Conservation (phyloP, 768 basidiomycete species). For the Collybiopsis confluens region DNA sequence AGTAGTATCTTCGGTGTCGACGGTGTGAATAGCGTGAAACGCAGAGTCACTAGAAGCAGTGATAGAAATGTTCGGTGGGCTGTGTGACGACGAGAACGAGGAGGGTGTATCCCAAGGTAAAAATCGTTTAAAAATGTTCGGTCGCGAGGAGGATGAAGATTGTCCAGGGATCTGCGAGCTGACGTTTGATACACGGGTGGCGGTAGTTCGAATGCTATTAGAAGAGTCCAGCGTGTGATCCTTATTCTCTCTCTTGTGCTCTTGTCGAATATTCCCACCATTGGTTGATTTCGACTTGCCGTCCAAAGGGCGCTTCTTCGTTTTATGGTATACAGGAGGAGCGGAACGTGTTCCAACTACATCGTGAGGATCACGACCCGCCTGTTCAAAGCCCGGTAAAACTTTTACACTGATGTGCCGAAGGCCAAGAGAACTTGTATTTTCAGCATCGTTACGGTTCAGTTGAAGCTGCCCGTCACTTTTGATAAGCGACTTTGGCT, state of each 20-base stretch:
- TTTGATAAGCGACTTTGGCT: not conserved
- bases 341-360: not conserved
- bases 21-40: not conserved
- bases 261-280: not conserved
- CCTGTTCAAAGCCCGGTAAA: too few relatives aligned
- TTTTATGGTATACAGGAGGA: not conserved
- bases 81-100: not conserved
- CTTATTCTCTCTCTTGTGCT: not conserved
- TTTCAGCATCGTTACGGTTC: not conserved
- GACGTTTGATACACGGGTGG: not conserved
- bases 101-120: slow-evolving; percentile 5
- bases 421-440: not conserved
- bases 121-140: slow-evolving; percentile 3
- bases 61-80: not conserved
- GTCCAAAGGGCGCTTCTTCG: too few relatives aligned
- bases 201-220: not conserved
- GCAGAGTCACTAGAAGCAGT: not conserved
- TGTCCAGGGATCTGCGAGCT: not conserved
- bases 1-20: not conserved
- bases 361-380: not conserved
- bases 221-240: not conserved
- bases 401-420: not conserved
- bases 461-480: not conserved
- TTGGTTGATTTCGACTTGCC: too few relatives aligned
- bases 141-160: not conserved